These are phyloP conservation scores for Nothopassalora personata DNA, from an alignment of 2,329 filamentous ascomycete genomes.

Conservation along the genomic window DNA sequence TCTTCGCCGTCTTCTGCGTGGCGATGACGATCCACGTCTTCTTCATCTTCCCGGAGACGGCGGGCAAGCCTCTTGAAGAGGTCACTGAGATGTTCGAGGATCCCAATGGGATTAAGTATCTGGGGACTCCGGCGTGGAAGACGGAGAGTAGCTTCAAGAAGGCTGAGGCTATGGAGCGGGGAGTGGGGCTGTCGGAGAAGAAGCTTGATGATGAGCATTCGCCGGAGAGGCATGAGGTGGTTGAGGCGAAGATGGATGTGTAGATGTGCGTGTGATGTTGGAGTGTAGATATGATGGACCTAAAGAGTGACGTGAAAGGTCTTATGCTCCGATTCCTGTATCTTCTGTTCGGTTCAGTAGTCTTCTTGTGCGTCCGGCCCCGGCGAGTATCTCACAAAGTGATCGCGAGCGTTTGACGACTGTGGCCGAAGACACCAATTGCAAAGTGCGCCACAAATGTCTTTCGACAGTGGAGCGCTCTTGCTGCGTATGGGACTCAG, in stretches of 20 bases:
- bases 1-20: slow-evolving; percentile 69
- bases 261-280: neutral
- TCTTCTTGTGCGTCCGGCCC: too few relatives aligned
- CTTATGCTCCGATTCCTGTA: too few relatives aligned
- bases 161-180: slow-evolving; percentile 5
- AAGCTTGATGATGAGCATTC: slow-evolving; percentile 1
- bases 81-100: slow-evolving; percentile 65
- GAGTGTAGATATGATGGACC: neutral
- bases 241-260: slow-evolving; percentile 3
- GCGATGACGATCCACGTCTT: slow-evolving; percentile 57
- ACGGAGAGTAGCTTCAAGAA: slow-evolving; percentile 2
- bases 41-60: slow-evolving; percentile 62
- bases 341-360: too few relatives aligned
- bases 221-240: slow-evolving; percentile 4
- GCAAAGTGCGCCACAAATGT: too few relatives aligned
- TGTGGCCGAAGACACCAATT: too few relatives aligned
- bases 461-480: too few relatives aligned
- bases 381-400: too few relatives aligned
- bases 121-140: slow-evolving; percentile 40
- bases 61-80: slow-evolving; percentile 70
- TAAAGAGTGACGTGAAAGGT: too few relatives aligned
- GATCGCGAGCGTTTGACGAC: too few relatives aligned
- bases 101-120: slow-evolving; percentile 36
- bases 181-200: slow-evolving; percentile 4
- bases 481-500: too few relatives aligned